Conservation (phyloP, 495 filamentous ascomycete genomes). For the Sordaria brevicollis region DNA sequence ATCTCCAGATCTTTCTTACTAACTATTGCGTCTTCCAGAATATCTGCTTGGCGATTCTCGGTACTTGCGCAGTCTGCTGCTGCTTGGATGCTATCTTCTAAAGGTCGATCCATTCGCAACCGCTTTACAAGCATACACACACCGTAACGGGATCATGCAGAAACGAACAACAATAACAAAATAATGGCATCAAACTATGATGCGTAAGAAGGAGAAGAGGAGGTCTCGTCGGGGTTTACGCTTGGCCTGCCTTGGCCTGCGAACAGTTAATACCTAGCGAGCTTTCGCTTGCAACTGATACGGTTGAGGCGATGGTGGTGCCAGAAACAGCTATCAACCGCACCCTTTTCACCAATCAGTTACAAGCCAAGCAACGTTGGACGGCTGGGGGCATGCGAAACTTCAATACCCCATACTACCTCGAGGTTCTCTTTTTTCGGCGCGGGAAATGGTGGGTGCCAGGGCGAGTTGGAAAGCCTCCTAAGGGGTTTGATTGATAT, state of each 20-base stretch:
- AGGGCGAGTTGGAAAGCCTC: not conserved
- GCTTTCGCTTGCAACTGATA: not conserved
- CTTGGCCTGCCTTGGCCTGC: not conserved
- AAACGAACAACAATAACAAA: not conserved
- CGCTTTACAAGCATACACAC: not conserved
- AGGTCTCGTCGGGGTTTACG: not conserved
- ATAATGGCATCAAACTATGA: not conserved
- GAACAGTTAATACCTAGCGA: too few relatives aligned
- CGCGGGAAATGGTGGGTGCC: not conserved
- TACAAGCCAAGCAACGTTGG: too few relatives aligned
- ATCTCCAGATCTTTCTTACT: not conserved
- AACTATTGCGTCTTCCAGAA: conserved; percentile 7
- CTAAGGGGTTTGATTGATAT: not conserved
- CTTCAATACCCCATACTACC: not conserved
- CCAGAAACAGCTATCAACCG: not conserved
- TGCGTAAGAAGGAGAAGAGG: not conserved
- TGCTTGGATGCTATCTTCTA: conserved; percentile 39
- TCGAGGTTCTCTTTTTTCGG: not conserved
- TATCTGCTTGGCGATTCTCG: conserved; percentile 27
- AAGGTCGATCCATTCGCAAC: not conserved
- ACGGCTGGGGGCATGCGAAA: not conserved
- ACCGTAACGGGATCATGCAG: not conserved
- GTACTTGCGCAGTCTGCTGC: conserved; percentile 37
- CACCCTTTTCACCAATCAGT: not conserved
- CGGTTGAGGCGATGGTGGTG: not conserved